Evolutionary conservation across 208 protist species (phyloP), one percentile per base, ranked within the genome.

Genomic region (Acanthamoeba sp.): DNA sequence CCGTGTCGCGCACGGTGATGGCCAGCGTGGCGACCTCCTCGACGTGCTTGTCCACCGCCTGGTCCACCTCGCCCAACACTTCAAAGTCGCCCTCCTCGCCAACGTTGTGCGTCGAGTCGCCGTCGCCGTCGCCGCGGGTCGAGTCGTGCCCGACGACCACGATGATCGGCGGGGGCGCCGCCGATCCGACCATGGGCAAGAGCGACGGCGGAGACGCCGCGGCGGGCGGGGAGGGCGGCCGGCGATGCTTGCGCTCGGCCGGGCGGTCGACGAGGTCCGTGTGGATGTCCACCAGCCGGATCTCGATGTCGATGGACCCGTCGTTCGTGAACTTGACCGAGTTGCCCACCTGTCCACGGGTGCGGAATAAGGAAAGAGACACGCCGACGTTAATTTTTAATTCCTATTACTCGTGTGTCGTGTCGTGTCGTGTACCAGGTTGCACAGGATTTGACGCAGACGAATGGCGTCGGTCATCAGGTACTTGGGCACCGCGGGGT

Each of bases 381-480:
- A 24, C 10, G 22, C 10, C 20, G 24, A 34, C 10, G 18, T 24
- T 18, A 52, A 12, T 12, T 50, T 3, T 14, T 22, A 1, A 48
- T 5, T 24, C 10, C 18, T 14, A 55, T 20, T 55, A 20, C 50
- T 48, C 10, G 18, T 24, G 50, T 55, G 50, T 20, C 1, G 45
- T 50, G 45, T n/a, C n/a, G 34, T 34, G 38, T 45, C 62, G 38
- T 3, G 69, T 78, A 78, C 69, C 32, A 78, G 69, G 27, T 78
- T 78, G 38, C 69, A 78, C 69, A 78, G 38, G 32, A 78, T 78
- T 78, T 78, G 69, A 24, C 69, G 69, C 10, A 78, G 69, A 5
- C 69, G 69, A 36, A 32, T 78, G 34, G 69, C 38, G 69, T 78
- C 69, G 29, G 38, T 78, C n/a, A 78, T 78, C 18, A 78, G 14